A percentile compares a stretch with the other conserved stretches of the same genome.
Conservation (phyloP, 176 grass and related monocot species). For the Hsuehochloa calcarea region DNA sequence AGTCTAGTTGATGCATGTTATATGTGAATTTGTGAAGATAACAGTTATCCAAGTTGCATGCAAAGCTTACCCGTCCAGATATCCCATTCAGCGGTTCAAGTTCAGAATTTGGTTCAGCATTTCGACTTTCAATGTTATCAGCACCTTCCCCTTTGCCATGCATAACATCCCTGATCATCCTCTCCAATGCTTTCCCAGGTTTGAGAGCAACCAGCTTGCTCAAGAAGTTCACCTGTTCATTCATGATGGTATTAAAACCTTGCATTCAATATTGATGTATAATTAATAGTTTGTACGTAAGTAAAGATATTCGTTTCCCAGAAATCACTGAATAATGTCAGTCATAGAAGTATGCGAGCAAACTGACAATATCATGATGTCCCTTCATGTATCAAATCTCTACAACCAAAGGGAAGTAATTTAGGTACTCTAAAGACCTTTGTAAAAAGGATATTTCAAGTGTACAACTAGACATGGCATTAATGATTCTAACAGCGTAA, state of each 20-base stretch:
- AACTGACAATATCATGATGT: background rate
- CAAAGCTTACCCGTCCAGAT: conserved; percentile 66
- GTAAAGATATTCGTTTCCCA: background rate
- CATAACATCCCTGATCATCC: conserved; percentile 80
- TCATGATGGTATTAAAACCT: background rate
- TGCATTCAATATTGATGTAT: background rate
- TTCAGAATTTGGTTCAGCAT: conserved; percentile 31
- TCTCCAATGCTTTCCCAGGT: conserved; percentile 69
- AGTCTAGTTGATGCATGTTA: background rate
- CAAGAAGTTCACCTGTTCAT: conserved; percentile 83
- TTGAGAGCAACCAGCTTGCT: conserved; percentile 76
- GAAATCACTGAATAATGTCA: background rate
- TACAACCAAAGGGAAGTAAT: conserved; percentile 10
- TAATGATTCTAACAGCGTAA: background rate
- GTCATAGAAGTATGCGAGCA: background rate
- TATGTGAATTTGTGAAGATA: background rate
- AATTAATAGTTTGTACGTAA: background rate
- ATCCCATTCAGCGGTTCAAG: conserved; percentile 45
- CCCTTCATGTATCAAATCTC: background rate
- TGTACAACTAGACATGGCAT: background rate
- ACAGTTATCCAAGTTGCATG: conserved; percentile 6
- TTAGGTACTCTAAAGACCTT: background rate
- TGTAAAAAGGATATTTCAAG: background rate
- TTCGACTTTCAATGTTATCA: conserved; percentile 43
- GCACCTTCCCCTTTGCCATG: conserved; percentile 76